phyloP scores from a whole-genome alignment of 2,329 filamentous ascomycete genomes.

The Simplicillium aogashimaense region DNA sequence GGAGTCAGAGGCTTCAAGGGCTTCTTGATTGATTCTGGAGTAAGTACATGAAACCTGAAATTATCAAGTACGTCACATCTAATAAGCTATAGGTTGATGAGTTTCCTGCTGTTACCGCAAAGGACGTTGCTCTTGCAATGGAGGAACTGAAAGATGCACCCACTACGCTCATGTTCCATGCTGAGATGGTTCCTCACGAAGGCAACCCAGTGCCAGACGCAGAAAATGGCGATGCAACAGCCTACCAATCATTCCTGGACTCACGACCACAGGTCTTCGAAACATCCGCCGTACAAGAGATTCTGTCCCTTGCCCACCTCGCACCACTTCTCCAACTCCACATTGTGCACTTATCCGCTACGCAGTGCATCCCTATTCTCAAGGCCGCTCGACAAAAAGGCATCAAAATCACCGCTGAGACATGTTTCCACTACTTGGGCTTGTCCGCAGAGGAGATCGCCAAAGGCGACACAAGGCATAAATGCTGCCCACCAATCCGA shows the following conservation, averaged over 20 bases:
- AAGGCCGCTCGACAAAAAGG: conserved; percentile 62
- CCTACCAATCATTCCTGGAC: conserved; percentile 84
- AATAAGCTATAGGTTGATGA: conserved; percentile 63
- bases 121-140: conserved; percentile 75
- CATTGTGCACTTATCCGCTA: conserved; percentile 88
- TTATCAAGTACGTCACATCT: conserved; percentile 4
- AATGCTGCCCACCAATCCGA: conserved; percentile 90
- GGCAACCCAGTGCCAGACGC: conserved; percentile 69
- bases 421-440: conserved; percentile 90
- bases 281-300: conserved; percentile 80
- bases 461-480: conserved; percentile 82
- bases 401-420: conserved; percentile 84
- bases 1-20: conserved; percentile 96
- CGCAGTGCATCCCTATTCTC: conserved; percentile 75
- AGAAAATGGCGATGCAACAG: conserved; percentile 59
- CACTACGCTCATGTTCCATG: conserved; percentile 97
- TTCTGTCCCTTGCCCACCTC: conserved; percentile 68
- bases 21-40: conserved; percentile 92
- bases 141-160: conserved; percentile 66
- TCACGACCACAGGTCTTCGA: conserved; percentile 86
- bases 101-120: conserved; percentile 79
- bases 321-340: conserved; percentile 80
- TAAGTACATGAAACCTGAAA: conserved; percentile 36
- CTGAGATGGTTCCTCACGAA: conserved; percentile 93
- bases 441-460: conserved; percentile 73